phyloP scores from a whole-genome alignment of 1,284 basidiomycete genomes.

The Ceraceosorus guamensis region DNA sequence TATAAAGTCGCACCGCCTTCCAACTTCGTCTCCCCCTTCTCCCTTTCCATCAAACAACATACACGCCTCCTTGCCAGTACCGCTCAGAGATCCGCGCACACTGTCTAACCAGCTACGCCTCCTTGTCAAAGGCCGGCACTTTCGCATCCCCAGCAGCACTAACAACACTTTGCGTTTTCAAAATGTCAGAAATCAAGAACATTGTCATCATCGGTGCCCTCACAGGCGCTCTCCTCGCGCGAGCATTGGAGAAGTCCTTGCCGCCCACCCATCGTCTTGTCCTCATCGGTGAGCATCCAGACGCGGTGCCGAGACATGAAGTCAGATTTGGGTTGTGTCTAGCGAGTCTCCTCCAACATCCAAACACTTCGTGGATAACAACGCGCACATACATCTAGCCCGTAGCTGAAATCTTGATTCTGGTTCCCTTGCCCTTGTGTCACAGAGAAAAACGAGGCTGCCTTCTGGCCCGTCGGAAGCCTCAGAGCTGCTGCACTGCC shows the following conservation, averaged over 20 bases:
- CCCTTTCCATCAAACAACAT: no score
- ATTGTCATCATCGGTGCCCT: constrained; percentile 30
- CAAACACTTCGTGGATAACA: not conserved
- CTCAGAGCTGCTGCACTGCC: constrained; percentile 50
- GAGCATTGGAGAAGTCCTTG: constrained; percentile 40
- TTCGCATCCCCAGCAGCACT: not conserved
- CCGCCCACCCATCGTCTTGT: constrained; percentile 50
- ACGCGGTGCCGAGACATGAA: constrained; percentile 48
- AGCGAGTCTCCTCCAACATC: constrained; percentile 42
- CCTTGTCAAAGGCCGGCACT: no score
- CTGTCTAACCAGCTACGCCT: no score
- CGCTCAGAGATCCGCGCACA: no score
- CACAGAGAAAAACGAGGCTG: constrained; percentile 49
- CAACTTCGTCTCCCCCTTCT: no score
- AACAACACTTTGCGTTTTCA: no score
- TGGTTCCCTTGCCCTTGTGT: constrained; percentile 33
- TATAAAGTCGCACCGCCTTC: no score
- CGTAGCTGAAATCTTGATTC: no score
- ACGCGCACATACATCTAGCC: constrained; percentile 10
- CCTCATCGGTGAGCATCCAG: constrained; percentile 50
- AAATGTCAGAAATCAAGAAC: constrained; percentile 17
- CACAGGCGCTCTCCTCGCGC: constrained; percentile 28
- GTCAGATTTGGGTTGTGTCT: constrained; percentile 49
- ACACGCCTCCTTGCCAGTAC: no score
- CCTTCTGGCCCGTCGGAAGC: constrained; percentile 47